These are phyloP conservation scores for Psilocybe cubensis DNA, from an alignment of 768 basidiomycete species.

Conservation along the genomic window DNA sequence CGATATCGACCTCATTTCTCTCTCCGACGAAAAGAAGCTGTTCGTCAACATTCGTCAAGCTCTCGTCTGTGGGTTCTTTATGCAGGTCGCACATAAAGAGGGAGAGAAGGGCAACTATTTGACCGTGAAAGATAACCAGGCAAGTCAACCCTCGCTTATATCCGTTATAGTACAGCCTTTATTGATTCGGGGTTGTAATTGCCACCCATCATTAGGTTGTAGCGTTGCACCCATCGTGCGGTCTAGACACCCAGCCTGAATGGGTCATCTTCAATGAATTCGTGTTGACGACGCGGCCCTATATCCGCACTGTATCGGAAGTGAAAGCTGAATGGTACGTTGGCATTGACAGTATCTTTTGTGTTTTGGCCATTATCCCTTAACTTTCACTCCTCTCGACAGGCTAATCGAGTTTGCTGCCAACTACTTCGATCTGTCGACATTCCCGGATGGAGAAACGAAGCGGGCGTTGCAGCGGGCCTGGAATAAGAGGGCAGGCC, in stretches of 20 bases:
- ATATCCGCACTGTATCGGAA: constrained; percentile 91
- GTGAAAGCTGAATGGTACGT: constrained; percentile 82
- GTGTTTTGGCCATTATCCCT: too few species aligned
- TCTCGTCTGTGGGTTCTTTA: constrained; percentile 93
- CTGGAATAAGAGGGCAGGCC: constrained; percentile 55
- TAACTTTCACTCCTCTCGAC: constrained; percentile 6
- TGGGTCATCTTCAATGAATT: constrained; percentile 97
- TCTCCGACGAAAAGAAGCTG: constrained; percentile 70
- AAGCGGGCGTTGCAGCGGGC: constrained; percentile 65
- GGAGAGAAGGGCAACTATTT: constrained; percentile 87
- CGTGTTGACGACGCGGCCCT: constrained; percentile 85
- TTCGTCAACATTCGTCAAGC: constrained; percentile 79
- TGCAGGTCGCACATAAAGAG: constrained; percentile 97
- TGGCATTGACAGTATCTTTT: too few species aligned
- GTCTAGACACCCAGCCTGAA: constrained; percentile 84
- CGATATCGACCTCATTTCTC: constrained; percentile 76
- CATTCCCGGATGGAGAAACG: constrained; percentile 72
- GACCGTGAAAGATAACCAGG: constrained; percentile 96
- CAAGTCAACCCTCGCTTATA: constrained; percentile 27
- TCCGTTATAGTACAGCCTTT: background rate
- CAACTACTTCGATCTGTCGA: constrained; percentile 68
- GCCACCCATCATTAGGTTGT: constrained; percentile 49
- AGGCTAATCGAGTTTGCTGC: constrained; percentile 45
- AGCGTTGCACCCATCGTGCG: constrained; percentile 83
- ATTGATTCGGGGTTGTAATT: background rate